These are phyloP conservation scores for Fusarium staphyleae DNA, from an alignment of 2,329 filamentous ascomycete species.

Conservation along the genomic window DNA sequence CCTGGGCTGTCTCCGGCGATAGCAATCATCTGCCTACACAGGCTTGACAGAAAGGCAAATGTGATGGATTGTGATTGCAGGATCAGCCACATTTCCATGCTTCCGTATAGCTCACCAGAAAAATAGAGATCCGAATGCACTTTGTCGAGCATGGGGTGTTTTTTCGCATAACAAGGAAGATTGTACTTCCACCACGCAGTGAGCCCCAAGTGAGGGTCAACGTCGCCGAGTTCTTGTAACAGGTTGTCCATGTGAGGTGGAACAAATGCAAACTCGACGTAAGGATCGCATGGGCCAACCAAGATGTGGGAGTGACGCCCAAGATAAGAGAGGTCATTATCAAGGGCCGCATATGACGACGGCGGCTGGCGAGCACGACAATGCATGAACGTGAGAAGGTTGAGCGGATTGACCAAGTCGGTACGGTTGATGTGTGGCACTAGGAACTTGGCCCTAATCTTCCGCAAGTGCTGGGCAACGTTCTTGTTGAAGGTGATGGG, in stretches of 20 bases:
- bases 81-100: constrained; percentile 28
- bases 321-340: constrained; percentile 29
- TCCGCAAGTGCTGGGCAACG: constrained; percentile 13
- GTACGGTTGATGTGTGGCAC: constrained; percentile 34
- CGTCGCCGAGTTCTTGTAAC: no score
- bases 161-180: no score
- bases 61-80: constrained; percentile 30
- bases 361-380: constrained; percentile 23
- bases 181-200: no score
- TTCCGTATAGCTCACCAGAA: constrained; percentile 1
- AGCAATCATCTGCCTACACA: constrained; percentile 20
- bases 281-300: constrained; percentile 17
- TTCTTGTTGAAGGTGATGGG: constrained; percentile 11
- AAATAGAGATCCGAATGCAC: no score
- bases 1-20: background rate
- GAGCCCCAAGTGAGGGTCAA: background rate
- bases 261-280: background rate
- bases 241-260: no score
- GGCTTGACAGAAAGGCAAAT: constrained; percentile 19
- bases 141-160: no score
- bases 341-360: constrained; percentile 12
- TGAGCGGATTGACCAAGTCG: constrained; percentile 24
- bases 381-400: constrained; percentile 35
- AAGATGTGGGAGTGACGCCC: constrained; percentile 27
- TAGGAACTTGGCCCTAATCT: constrained; percentile 29